A percentile compares a stretch with the other conserved stretches of the same genome.
phyloP scores from a whole-genome alignment of 306 rosid species.

The Prunus campanulata region DNA sequence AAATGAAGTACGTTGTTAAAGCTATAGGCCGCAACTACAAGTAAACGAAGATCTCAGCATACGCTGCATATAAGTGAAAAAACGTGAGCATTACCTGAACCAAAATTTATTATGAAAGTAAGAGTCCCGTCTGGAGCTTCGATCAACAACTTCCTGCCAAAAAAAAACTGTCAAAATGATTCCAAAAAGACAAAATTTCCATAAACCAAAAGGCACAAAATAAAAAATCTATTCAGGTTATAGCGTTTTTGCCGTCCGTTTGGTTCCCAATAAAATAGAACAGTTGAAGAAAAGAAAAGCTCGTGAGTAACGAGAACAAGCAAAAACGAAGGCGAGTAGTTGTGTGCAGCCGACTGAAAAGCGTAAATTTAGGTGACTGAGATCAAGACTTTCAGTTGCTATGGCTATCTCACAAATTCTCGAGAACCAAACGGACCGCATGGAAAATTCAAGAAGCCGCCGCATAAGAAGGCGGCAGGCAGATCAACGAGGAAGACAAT shows the following conservation, averaged over 20 bases:
- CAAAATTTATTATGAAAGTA: not conserved
- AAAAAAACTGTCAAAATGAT: not conserved
- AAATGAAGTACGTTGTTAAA: not conserved
- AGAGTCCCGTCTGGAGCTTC: not conserved
- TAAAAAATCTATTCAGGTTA: not conserved
- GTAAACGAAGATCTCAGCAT: not conserved
- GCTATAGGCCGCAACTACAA: not conserved
- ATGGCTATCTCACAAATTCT: not conserved
- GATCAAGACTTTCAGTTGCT: conserved; percentile 2
- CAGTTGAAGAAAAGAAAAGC: not conserved
- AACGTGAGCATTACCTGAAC: conserved; percentile 8
- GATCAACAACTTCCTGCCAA: conserved; percentile 13
- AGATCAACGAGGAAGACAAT: conserved; percentile 26
- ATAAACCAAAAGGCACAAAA: not conserved
- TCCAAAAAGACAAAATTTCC: not conserved
- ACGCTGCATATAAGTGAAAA: not conserved
- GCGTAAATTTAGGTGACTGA: not conserved
- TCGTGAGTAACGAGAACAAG: not conserved
- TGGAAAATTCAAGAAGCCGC: not conserved
- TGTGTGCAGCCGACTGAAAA: not conserved
- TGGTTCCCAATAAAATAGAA: conserved; percentile 8
- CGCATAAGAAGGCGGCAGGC: conserved; percentile 18
- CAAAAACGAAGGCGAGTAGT: not conserved
- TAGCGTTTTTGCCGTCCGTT: not conserved
- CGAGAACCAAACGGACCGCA: conserved; percentile 17